Percentiles rank a stretch among this genome's conserved stretches.
phyloP scores from a whole-genome alignment of 306 rosid genomes.

The Prunus mira region DNA sequence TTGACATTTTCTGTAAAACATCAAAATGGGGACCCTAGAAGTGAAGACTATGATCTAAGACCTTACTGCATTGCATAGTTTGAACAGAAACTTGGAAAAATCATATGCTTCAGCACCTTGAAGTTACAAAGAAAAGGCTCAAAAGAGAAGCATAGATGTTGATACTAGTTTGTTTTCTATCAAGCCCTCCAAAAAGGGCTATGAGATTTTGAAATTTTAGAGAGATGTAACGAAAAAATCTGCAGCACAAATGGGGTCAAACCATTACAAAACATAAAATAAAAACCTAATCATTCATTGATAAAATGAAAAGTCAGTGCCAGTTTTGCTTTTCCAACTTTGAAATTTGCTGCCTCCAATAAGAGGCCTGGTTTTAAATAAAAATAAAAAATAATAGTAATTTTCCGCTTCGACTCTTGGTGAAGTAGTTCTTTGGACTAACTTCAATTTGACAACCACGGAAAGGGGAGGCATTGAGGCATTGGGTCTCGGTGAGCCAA shows the following conservation, averaged over 20 bases:
- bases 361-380: conserved; percentile 39
- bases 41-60: not conserved
- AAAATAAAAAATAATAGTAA: conserved; percentile 26
- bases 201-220: not conserved
- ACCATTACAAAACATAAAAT: conserved; percentile 22
- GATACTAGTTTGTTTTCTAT: not conserved
- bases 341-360: conserved; percentile 37
- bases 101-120: not conserved
- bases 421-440: conserved; percentile 15
- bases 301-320: conserved; percentile 34
- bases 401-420: conserved; percentile 14
- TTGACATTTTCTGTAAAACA: not conserved
- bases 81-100: not conserved
- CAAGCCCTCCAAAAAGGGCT: not conserved
- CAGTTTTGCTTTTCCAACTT: conserved; percentile 34
- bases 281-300: conserved; percentile 42
- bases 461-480: conserved; percentile 20
- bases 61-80: not conserved
- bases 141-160: not conserved
- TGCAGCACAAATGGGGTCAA: not conserved
- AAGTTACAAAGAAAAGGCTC: not conserved
- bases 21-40: not conserved
- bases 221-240: not conserved
- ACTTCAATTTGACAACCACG: conserved; percentile 12
- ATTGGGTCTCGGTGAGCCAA: not conserved